Conservation (phyloP, 768 basidiomycete species). For the Trametes sanguinea region DNA sequence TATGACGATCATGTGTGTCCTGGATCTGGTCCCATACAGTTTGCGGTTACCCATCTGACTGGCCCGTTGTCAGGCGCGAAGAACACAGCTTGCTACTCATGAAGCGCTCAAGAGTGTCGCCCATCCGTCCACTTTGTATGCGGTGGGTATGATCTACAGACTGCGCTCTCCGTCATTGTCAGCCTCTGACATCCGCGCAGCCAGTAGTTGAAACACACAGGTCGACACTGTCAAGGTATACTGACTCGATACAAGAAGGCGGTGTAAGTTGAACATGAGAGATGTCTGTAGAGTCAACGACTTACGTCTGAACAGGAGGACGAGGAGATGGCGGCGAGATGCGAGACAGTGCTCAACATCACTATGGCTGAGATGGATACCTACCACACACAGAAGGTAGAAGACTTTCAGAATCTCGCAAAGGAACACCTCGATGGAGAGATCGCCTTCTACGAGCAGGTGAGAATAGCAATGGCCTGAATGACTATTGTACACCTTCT, state of each 20-base stretch:
- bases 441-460: slow-evolving; percentile 76
- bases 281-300: not conserved
- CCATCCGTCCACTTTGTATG: slow-evolving; percentile 72
- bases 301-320: slow-evolving; percentile 45
- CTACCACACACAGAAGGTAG: slow-evolving; percentile 71
- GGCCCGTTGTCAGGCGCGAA: slow-evolving; percentile 55
- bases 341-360: slow-evolving; percentile 85
- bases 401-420: slow-evolving; percentile 62
- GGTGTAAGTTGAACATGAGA: slow-evolving; percentile 30
- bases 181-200: slow-evolving; percentile 35
- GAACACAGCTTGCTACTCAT: slow-evolving; percentile 72
- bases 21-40: not conserved
- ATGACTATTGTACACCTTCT: not conserved
- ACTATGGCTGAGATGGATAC: slow-evolving; percentile 89
- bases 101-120: slow-evolving; percentile 76
- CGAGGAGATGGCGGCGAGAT: slow-evolving; percentile 69
- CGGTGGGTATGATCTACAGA: slow-evolving; percentile 40
- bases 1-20: slow-evolving; percentile 74
- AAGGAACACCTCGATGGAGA: slow-evolving; percentile 78
- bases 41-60: not conserved
- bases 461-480: slow-evolving; percentile 24
- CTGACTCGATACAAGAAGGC: slow-evolving; percentile 48
- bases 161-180: not conserved
- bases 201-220: slow-evolving; percentile 75
- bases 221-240: slow-evolving; percentile 67